Evolutionary conservation across 2,329 filamentous ascomycete species (phyloP), one percentile per base, ranked within the genome.

Genomic region (Colletotrichum cordylinicola): DNA sequence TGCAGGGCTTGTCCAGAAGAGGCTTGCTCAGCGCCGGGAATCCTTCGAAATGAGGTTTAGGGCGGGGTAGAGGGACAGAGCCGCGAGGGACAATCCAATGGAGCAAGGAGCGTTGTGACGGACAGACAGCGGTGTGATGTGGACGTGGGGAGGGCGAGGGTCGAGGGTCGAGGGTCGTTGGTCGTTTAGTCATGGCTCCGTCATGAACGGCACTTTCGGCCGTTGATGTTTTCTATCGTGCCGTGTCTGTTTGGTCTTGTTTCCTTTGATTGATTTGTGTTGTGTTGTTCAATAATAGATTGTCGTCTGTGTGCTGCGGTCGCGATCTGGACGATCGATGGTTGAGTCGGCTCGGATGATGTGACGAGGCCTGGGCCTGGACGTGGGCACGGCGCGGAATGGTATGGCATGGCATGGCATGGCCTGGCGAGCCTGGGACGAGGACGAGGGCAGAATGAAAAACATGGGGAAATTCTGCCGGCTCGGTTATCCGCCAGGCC

Each of bases 121-220:
- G 67, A 72, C 18, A 72, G 72, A 75, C 69, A 52, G 43, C 43
- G 68, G 68, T 75, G 72, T 72, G 68, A 39, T 72, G 72, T 70
- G 52, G 16, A 39, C 27, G 21, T 60, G 16, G 39, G n/a, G 31
- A n/a, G 60, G 31, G 24, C 35, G 16, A 8, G 31, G 48, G 31
- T 31, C 24, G 48, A 56, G 60, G 16, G 60, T 24, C 29, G 29
- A 31, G 29, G 29, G 29, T 31, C 7, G 55, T 58, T 64, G 29
- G 29, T 31, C 7, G 55, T 58, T 64, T 75, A 72, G 72, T 75
- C 69, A 75, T 72, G 62, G 29, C 43, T 35, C 52, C 31, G 24
- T 72, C 69, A 67, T 27, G 15, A 18, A 24, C 52, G 61, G 55
- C 68, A 62, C 27, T 48, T 35, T 52, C 29, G 55, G 65, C 21